A percentile compares a stretch with the other conserved stretches of the same genome.
These are phyloP conservation scores for Thalassiosira delicatula DNA, from an alignment of 352 stramenopile species.

Conservation along the genomic window DNA sequence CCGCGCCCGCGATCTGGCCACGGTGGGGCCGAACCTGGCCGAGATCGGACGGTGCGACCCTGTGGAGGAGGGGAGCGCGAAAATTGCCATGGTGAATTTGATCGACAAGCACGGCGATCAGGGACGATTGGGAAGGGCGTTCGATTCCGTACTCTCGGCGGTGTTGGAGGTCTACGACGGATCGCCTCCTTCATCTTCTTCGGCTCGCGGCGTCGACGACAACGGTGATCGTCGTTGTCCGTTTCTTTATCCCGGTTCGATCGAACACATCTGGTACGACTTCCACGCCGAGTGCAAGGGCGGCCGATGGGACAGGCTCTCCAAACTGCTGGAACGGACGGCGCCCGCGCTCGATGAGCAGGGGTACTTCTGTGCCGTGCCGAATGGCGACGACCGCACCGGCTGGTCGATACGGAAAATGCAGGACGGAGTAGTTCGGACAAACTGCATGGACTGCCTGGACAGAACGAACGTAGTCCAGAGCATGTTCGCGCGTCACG, in stretches of 20 bases:
- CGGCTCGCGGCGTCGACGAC: no score
- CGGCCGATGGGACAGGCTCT: slow-evolving; percentile 91
- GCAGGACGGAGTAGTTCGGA: slow-evolving; percentile 92
- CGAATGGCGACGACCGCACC: background rate
- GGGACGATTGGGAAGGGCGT: slow-evolving; percentile 88
- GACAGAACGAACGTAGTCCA: slow-evolving; percentile 97
- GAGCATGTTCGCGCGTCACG: slow-evolving; percentile 90
- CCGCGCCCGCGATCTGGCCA: no score
- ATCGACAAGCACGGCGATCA: slow-evolving; percentile 93
- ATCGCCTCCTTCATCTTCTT: no score
- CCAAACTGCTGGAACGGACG: slow-evolving; percentile 89
- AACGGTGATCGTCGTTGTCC: slow-evolving; percentile 13
- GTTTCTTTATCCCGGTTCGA: slow-evolving; percentile 33
- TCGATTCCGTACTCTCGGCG: slow-evolving; percentile 84
- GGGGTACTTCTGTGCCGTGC: slow-evolving; percentile 73
- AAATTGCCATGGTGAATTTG: slow-evolving; percentile 91
- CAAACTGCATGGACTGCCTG: slow-evolving; percentile 98
- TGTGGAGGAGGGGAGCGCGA: slow-evolving; percentile 61
- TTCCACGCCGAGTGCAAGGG: slow-evolving; percentile 95
- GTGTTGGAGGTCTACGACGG: slow-evolving; percentile 84
- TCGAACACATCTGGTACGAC: slow-evolving; percentile 95
- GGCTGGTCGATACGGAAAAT: slow-evolving; percentile 56
- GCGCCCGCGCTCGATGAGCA: slow-evolving; percentile 86
- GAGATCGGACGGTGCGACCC: no score
- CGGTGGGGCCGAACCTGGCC: no score